These are phyloP conservation scores for Grosmannia serpens DNA, from an alignment of 2,329 filamentous ascomycete genomes.

Conservation along the genomic window DNA sequence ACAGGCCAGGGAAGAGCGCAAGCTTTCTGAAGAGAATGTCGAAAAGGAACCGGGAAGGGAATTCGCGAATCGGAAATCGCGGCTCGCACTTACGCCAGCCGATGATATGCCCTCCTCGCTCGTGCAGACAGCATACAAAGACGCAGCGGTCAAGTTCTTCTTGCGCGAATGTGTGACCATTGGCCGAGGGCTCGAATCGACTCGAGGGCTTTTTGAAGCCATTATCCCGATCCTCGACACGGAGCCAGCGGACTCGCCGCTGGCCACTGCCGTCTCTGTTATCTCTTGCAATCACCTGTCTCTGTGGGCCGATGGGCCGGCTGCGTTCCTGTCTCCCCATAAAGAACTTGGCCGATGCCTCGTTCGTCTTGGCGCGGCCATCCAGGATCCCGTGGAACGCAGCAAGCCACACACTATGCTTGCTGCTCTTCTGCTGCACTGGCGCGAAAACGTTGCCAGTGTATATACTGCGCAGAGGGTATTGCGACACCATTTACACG, in stretches of 20 bases:
- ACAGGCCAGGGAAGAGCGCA: neutral
- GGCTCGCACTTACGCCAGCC: neutral
- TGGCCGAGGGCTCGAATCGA: slow-evolving; percentile 1
- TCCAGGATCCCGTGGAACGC: neutral
- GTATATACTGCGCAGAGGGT: neutral
- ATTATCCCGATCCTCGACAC: neutral
- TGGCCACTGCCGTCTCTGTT: neutral
- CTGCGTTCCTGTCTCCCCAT: neutral
- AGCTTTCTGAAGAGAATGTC: neutral
- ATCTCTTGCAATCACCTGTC: neutral
- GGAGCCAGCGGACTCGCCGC: neutral
- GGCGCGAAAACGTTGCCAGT: neutral
- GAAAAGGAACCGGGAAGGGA: neutral
- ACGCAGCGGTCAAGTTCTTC: neutral
- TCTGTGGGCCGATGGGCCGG: neutral
- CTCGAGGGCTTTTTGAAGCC: slow-evolving; percentile 1
- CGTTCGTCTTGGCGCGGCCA: neutral
- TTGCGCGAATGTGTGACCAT: slow-evolving; percentile 1
- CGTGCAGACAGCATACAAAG: neutral
- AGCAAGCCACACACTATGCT: neutral
- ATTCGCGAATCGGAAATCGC: neutral
- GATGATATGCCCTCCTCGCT: neutral
- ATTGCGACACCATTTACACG: neutral
- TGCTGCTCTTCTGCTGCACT: neutral
- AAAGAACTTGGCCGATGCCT: neutral